Evolutionary conservation across 73 alveolate species (phyloP).

Genomic region (Paramecium octaurelia): DNA sequence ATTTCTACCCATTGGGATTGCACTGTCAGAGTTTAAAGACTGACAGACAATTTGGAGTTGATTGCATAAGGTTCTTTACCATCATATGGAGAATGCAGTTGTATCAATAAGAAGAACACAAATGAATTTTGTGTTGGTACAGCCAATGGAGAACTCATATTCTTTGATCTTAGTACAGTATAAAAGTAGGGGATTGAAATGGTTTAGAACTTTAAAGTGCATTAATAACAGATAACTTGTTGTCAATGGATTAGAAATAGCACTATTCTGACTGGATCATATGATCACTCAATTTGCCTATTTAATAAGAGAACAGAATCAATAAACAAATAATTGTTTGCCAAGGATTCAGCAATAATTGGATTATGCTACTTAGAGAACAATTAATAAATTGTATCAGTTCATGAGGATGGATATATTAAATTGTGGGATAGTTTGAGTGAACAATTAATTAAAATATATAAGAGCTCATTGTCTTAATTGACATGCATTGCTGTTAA

Average conservation of each 20-base stretch:
- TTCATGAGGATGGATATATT: conserved; percentile 39
- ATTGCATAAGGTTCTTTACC: not conserved
- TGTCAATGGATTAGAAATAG: conserved; percentile 4
- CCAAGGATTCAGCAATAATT: not conserved
- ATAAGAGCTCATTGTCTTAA: not conserved
- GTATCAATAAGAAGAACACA: not conserved
- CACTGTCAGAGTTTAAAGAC: not conserved
- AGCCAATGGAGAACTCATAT: not conserved
- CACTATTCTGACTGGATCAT: conserved; percentile 10
- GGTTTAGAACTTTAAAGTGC: not conserved
- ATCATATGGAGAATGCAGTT: conserved; percentile 28
- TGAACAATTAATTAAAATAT: not conserved
- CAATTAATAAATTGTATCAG: not conserved
- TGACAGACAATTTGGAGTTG: not conserved
- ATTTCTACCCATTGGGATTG: conserved; percentile 19
- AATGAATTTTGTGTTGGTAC: conserved; percentile 34
- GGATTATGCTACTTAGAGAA: not conserved
- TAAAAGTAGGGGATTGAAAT: not conserved
- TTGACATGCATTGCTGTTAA: not conserved
- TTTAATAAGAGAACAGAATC: not conserved
- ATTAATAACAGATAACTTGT: not conserved
- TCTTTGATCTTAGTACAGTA: not conserved
- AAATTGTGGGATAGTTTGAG: conserved; percentile 33
- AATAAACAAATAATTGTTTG: not conserved
- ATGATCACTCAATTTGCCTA: conserved; percentile 8